A percentile compares a stretch with the other conserved stretches of the same genome.
Conservation (phyloP, 1,284 basidiomycete species). For the Moesziomyces sp. region DNA sequence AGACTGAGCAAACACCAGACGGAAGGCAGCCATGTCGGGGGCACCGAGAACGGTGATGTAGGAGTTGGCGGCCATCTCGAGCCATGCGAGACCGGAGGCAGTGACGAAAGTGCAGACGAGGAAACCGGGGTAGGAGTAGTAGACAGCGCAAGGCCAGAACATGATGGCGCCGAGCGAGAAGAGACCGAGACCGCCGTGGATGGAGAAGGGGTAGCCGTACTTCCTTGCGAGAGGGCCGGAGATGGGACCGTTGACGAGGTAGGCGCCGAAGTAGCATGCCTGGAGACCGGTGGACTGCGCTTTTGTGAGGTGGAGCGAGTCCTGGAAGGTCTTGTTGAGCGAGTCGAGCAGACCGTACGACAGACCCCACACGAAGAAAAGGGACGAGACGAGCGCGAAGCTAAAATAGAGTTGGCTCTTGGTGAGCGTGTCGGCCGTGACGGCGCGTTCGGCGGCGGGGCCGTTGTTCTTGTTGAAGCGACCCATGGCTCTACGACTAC, state of each 20-base stretch:
- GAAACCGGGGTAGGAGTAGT: constrained; percentile 39
- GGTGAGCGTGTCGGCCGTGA: constrained; percentile 31
- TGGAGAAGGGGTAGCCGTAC: constrained; percentile 70
- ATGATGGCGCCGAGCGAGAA: constrained; percentile 39
- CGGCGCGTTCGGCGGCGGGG: constrained; percentile 26
- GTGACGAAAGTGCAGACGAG: constrained; percentile 58
- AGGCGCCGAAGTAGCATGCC: constrained; percentile 79
- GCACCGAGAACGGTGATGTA: constrained; percentile 77
- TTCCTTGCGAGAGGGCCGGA: constrained; percentile 52
- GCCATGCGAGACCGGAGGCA: constrained; percentile 75
- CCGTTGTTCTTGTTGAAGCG: constrained; percentile 27
- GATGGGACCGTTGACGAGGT: constrained; percentile 41
- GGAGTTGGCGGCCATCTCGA: constrained; percentile 78
- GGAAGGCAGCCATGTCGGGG: constrained; percentile 78
- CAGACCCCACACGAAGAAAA: constrained; percentile 81
- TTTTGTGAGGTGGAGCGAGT: constrained; percentile 77
- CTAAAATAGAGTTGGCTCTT: constrained; percentile 68
- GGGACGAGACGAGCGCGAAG: constrained; percentile 78
- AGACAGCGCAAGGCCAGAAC: constrained; percentile 42
- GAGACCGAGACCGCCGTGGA: constrained; percentile 76
- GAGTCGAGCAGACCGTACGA: constrained; percentile 81
- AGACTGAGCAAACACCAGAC: constrained; percentile 83
- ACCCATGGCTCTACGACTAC: constrained; percentile 12
- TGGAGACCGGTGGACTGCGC: constrained; percentile 85
- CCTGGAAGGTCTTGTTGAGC: constrained; percentile 82